Conservation (phyloP, 306 rosid species). For the Rosa persica region DNA sequence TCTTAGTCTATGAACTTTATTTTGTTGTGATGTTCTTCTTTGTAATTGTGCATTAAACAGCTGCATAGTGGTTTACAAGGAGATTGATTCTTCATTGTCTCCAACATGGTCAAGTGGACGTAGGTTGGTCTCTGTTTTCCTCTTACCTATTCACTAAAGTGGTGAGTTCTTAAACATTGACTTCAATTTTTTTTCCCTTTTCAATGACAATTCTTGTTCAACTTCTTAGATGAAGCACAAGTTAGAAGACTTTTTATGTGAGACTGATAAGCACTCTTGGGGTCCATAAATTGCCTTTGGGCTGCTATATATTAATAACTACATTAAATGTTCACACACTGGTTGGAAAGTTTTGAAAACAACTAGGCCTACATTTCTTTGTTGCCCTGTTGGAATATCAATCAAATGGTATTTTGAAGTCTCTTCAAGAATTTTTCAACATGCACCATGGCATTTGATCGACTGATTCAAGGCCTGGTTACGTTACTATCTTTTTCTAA, state of each 20-base stretch:
- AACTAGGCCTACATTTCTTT: neutral
- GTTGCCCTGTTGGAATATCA: neutral
- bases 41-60: neutral
- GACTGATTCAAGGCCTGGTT: neutral
- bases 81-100: neutral
- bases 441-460: slow-evolving; percentile 6
- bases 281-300: neutral
- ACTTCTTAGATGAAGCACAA: neutral
- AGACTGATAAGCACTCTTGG: neutral
- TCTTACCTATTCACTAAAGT: neutral
- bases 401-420: neutral
- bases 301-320: neutral
- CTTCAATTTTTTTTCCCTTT: neutral
- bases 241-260: neutral
- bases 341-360: neutral
- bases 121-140: neutral
- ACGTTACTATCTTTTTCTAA: neutral
- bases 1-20: neutral
- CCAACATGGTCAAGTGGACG: slow-evolving; percentile 1
- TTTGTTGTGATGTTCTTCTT: neutral
- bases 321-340: neutral
- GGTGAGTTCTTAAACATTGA: slow-evolving; percentile 9
- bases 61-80: neutral
- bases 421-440: neutral
- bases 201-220: slow-evolving; percentile 1